Evolutionary conservation across 106 monocot species (phyloP), one percentile per base, ranked within the genome.

Genomic region (Apostasia ramifera): DNA sequence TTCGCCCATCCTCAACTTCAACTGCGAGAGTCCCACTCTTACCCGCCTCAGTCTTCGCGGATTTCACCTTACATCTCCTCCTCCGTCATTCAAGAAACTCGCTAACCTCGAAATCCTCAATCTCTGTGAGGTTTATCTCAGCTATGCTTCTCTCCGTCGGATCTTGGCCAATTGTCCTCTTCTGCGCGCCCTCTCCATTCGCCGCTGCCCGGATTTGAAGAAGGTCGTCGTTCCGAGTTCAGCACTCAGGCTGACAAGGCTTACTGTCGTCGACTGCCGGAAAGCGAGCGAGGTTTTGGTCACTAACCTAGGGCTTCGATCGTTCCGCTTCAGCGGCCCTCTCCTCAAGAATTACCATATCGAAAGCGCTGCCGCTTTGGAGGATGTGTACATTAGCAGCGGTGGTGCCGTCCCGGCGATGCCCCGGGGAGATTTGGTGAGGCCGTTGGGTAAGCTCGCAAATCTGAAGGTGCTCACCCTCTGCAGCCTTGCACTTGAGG

Each of bases 401-500:
- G 72, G 71, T 10, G 59, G 44, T 43, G 67, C 72, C 8, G 71
- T 26, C 5, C 57, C 63, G 10, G 59, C 49, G 15, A 38, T 77
- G 8, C 77, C 76, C 0, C 41, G 15, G 40, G 76, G 67, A 55
- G 76, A 77, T 69, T 81, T 67, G 81, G 49, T 73, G 40, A 56
- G 3, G 41, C 61, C 41, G 1, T 47, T 81, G 7, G 62, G 55
- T 13, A 41, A 11, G 40, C 64, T 81, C 9, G 67, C 72, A 13
- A 73, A 61, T 56, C 68, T 81, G 40, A 81, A 47, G 38, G 68
- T 68, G 6, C 76, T 77, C 6, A 81, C 73, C 6, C 62, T 81
- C 51, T 81, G 77, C 77, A 77, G 76, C 63, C 71, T 77, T 68
- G 49, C 72, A 1, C 81, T 81, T 69, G 77, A 81, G 72, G 81